Evolutionary conservation across 305 asterid genomes (phyloP), one percentile per base, ranked within the genome.

Genomic region (Fraxinus nigra): DNA sequence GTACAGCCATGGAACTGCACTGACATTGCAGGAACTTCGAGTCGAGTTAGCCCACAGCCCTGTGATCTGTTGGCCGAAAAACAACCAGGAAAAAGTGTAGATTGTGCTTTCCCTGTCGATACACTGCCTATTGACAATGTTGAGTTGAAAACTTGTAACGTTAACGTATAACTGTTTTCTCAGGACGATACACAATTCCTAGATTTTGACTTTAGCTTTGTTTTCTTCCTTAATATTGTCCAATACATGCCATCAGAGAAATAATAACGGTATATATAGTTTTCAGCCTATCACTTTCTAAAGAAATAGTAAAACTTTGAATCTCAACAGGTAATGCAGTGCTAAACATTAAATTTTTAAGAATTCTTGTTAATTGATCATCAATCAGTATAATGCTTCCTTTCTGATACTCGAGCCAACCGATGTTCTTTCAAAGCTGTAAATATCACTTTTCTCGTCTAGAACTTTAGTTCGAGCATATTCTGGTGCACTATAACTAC

Each of bases 1-100:
- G 80, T 85, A 77, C 35, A 84, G 84, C 87, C 87, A 7, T 94
- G 98, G 98, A 92, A 88, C 40, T 94, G 96, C 63, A 85, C 88
- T 3, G 91, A 94, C 72, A 78, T 94, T 1, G 69, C 38, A 0
- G 98, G 98, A 1, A 85, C 82, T 59, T 85, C 93, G 73, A 89
- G 89, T 72, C 11, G 63, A 0, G 95, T 94, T 59, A 84, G 10
- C 2, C 97, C 98, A 1, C 65, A 79, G 86, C 81, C 96, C 0
- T 92, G 98, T 82, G 87, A 24, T 78, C 34, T 84, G 76, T 73
- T 93, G 92, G 87, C 87, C 7, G 91, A 89, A 81, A 78, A 85
- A 14, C 0, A 77, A 26, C 35, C 75, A 3, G 75, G 72, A 46
- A 78, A 78, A 38, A 24, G 0, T 4, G 82, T 67, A 63, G 87